These are phyloP conservation scores for Niveomyces coronatus DNA, from an alignment of 2,329 filamentous ascomycete genomes.

Conservation along the genomic window DNA sequence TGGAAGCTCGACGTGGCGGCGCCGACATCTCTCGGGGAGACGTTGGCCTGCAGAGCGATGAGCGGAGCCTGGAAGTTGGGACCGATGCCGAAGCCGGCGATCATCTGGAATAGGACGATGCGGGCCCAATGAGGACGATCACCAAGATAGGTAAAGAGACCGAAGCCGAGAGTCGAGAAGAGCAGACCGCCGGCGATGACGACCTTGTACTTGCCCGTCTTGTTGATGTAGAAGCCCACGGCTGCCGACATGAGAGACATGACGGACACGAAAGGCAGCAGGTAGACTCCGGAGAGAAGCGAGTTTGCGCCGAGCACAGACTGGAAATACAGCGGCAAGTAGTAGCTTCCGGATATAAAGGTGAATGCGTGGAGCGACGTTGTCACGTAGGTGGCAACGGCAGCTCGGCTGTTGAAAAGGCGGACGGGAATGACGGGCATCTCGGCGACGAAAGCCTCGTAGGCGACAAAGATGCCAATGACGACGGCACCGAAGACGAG, in stretches of 20 bases:
- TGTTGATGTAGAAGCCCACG: conserved; percentile 47
- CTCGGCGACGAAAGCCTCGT: conserved; percentile 62
- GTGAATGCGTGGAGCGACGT: conserved; percentile 66
- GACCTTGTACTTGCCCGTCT: conserved; percentile 55
- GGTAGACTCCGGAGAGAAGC: conserved; percentile 62
- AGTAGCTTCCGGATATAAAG: conserved; percentile 72
- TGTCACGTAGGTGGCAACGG: conserved; percentile 52
- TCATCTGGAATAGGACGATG: conserved; percentile 50
- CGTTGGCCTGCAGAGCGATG: conserved; percentile 55
- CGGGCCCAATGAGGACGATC: conserved; percentile 43
- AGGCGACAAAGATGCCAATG: conserved; percentile 56
- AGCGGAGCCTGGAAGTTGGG: conserved; percentile 61
- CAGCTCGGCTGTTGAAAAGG: conserved; percentile 57
- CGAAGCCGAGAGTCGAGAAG: conserved; percentile 54
- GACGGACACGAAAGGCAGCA: conserved; percentile 59
- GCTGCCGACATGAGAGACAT: conserved; percentile 52
- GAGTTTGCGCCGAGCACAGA: conserved; percentile 58
- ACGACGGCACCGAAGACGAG: conserved; percentile 61
- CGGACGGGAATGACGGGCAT: conserved; percentile 70
- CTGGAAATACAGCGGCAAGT: conserved; percentile 79
- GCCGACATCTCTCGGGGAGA: conserved; percentile 54
- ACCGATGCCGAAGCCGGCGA: conserved; percentile 54
- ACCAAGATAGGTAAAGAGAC: conserved; percentile 52
- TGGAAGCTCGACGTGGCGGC: conserved; percentile 56
- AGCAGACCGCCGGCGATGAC: conserved; percentile 49